These are phyloP conservation scores for Fraxinus latifolia DNA, from an alignment of 305 asterid species.

Conservation along the genomic window DNA sequence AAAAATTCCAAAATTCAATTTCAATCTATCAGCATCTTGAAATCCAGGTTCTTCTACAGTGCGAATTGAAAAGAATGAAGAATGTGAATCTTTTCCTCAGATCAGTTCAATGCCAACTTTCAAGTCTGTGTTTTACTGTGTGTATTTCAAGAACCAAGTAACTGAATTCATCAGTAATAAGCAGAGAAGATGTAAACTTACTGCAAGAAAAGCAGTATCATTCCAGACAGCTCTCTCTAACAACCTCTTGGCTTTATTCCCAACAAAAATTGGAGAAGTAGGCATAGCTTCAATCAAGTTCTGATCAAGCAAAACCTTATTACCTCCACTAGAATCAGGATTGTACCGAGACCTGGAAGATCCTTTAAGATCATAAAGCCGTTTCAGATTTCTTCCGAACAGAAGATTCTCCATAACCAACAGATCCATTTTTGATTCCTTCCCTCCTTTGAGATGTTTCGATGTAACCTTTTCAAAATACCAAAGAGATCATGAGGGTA, in stretches of 20 bases:
- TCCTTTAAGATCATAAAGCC: conserved; percentile 87
- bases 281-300: conserved; percentile 92
- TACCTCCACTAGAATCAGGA: conserved; percentile 72
- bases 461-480: conserved; percentile 49
- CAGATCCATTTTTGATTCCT: conserved; percentile 74
- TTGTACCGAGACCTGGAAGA: conserved; percentile 73
- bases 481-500: conserved; percentile 17
- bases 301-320: conserved; percentile 77
- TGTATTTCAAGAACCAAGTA: background rate
- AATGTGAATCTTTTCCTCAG: background rate
- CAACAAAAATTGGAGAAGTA: conserved; percentile 80
- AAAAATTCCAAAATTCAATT: background rate
- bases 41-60: background rate
- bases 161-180: background rate
- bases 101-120: background rate
- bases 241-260: conserved; percentile 65
- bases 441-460: conserved; percentile 72
- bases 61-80: background rate
- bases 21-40: background rate
- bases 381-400: conserved; percentile 60
- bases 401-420: conserved; percentile 86
- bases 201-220: conserved; percentile 79
- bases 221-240: conserved; percentile 92
- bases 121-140: background rate
- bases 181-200: conserved; percentile 39